Conservation (phyloP, 1,284 basidiomycete genomes). For the Meira miltonrushii region DNA sequence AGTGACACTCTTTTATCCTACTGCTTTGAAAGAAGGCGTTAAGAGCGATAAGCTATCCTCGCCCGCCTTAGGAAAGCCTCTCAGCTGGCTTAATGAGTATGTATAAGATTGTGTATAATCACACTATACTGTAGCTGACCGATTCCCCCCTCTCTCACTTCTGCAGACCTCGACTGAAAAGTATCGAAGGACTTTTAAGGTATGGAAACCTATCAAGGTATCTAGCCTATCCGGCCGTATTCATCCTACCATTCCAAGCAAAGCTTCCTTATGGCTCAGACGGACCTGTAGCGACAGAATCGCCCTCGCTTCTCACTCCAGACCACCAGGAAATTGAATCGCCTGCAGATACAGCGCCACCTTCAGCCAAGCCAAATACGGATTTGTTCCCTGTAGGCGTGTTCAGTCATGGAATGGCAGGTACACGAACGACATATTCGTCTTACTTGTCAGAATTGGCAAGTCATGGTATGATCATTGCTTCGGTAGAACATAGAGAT, state of each 20-base stretch:
- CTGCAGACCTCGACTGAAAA: constrained; percentile 22
- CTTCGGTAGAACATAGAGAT: constrained; percentile 44
- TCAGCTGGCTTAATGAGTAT: not conserved
- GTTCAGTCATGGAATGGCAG: constrained; percentile 43
- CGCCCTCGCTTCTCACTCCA: not conserved
- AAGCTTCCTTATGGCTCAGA: not conserved
- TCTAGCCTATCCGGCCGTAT: constrained; percentile 29
- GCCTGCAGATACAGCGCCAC: constrained; percentile 4
- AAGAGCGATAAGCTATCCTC: not conserved
- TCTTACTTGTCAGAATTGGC: constrained; percentile 31
- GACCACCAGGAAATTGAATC: constrained; percentile 1
- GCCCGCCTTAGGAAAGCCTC: not conserved
- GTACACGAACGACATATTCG: constrained; percentile 35
- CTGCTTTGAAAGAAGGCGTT: not conserved
- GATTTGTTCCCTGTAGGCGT: constrained; percentile 29
- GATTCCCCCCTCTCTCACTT: not conserved
- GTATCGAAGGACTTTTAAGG: constrained; percentile 36
- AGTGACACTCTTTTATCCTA: constrained; percentile 43
- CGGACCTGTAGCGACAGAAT: not conserved
- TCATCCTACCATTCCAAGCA: constrained; percentile 9
- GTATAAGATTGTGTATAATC: not conserved
- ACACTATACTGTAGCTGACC: not conserved
- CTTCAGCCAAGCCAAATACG: not conserved
- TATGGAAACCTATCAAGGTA: constrained; percentile 38
- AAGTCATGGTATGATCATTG: constrained; percentile 34